A percentile compares a stretch with the other conserved stretches of the same genome.
Conservation (phyloP, 768 basidiomycete species). For the Russula olivacea region DNA sequence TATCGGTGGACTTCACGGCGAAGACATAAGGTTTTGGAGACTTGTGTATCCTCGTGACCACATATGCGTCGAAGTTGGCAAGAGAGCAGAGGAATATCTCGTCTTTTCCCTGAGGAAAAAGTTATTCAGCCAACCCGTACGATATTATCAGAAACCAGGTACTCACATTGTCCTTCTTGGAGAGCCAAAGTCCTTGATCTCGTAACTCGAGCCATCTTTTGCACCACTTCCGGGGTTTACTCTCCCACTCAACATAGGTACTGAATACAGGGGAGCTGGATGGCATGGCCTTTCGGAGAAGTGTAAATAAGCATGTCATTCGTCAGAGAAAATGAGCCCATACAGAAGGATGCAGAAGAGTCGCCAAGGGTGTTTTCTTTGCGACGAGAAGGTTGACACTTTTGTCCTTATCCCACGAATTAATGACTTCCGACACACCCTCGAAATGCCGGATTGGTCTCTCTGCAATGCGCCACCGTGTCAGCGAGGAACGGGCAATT, state of each 20-base stretch:
- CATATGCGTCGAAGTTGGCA: slow-evolving; percentile 85
- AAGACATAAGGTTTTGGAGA: slow-evolving; percentile 83
- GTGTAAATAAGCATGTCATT: slow-evolving; percentile 17
- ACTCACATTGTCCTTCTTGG: slow-evolving; percentile 83
- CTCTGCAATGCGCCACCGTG: slow-evolving; percentile 43
- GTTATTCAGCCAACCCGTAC: not conserved
- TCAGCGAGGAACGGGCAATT: not conserved
- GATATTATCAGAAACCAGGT: not conserved
- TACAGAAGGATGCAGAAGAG: slow-evolving; percentile 54
- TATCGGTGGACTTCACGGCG: slow-evolving; percentile 84
- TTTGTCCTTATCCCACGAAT: slow-evolving; percentile 85
- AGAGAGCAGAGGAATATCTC: slow-evolving; percentile 75
- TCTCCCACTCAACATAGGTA: slow-evolving; percentile 82
- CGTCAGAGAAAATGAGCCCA: slow-evolving; percentile 26
- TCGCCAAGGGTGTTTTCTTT: slow-evolving; percentile 63
- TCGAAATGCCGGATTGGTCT: slow-evolving; percentile 88
- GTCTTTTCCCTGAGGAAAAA: slow-evolving; percentile 66
- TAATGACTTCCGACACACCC: slow-evolving; percentile 66
- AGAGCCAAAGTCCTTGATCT: slow-evolving; percentile 80
- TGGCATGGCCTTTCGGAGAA: slow-evolving; percentile 46
- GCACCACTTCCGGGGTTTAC: slow-evolving; percentile 90
- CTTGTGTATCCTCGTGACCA: slow-evolving; percentile 67
- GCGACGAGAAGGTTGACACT: slow-evolving; percentile 75
- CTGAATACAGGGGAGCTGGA: slow-evolving; percentile 39
- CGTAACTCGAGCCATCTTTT: slow-evolving; percentile 86